These are phyloP conservation scores for Lathyrus tuberosus DNA, from an alignment of 306 rosid genomes.

Conservation along the genomic window DNA sequence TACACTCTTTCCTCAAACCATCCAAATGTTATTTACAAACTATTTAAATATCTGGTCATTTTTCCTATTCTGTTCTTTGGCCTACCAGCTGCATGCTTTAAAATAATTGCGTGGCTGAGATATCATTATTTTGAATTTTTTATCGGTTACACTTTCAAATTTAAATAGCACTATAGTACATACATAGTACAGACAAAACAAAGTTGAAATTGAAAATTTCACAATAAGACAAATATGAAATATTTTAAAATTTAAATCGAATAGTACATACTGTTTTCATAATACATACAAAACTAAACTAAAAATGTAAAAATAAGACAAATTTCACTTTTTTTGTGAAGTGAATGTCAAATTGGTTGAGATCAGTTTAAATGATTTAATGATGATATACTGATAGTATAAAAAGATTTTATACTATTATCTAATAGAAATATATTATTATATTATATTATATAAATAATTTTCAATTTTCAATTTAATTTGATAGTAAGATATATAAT, in stretches of 20 bases:
- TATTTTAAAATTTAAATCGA: neutral
- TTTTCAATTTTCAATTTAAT: too few relatives aligned
- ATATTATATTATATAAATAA: too few relatives aligned
- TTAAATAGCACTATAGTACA: neutral
- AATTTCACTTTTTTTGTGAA: neutral
- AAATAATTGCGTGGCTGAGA: constrained; percentile 14
- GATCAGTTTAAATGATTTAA: neutral
- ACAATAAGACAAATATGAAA: constrained; percentile 30
- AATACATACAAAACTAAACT: constrained; percentile 14
- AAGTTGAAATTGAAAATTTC: neutral
- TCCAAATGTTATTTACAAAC: constrained; percentile 8
- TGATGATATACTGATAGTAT: too few relatives aligned
- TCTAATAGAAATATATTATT: too few relatives aligned
- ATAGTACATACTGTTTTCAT: neutral
- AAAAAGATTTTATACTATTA: too few relatives aligned
- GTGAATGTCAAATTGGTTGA: constrained; percentile 13
- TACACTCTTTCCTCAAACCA: constrained; percentile 2
- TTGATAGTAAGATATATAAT: too few relatives aligned
- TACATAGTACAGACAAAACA: neutral
- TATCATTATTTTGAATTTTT: neutral
- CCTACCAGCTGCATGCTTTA: constrained; percentile 14
- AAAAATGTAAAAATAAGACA: constrained; percentile 20
- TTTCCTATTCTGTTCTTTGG: neutral
- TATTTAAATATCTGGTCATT: neutral
- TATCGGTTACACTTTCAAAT: constrained; percentile 6